Base-by-base conservation (phyloP, 176 grass and related monocot species). In the Oryza coarctata region DNA sequence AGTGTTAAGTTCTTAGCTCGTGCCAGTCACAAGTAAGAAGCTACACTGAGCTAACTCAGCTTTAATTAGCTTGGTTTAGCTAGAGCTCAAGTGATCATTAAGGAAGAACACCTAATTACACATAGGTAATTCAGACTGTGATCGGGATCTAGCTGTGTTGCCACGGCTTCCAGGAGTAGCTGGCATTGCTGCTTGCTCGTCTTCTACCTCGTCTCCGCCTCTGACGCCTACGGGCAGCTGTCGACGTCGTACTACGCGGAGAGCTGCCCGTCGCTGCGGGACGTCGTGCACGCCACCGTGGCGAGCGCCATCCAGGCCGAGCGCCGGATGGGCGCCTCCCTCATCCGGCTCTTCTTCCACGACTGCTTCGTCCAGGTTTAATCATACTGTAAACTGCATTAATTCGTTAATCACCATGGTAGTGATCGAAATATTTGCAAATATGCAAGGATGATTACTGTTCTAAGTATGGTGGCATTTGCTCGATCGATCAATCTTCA, bases 341-440 rank as follows among this genome's bases (percentile, higher is more conserved):
- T 97, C 68, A 33, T 97, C 44, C 81, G 94, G 50, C 90, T 96
- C 83, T 90, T 90, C 82, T 95, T 95, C 79, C 92, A 94, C 34
- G 89, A 94, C 68, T 95, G 93, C 83, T 96, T 96, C 73, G 93
- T 96, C 38, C 33, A 93, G 50, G 50, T 45, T 45, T 45, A 45
- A 45, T 45, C 43, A 45, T 45, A 1, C 14, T 0, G 14, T 12
- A 3, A 45, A 0, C 43, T 39, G 38, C 1, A 39, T 39, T 39
- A 39, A 39, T 10, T 39, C 10, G 9, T 39, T 0, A 39, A 39
- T 39, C 38, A 39, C 7, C 36, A 38, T 0, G 36, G n/a, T n/a
- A n/a, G n/a, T n/a, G n/a, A n/a, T n/a, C n/a, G n/a, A n/a, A n/a
- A n/a, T n/a, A n/a, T n/a, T n/a, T n/a, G n/a, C n/a, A n/a, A n/a